phyloP scores from a whole-genome alignment of 805 yeast genomes.

The Nakazawaea molendinolei region DNA sequence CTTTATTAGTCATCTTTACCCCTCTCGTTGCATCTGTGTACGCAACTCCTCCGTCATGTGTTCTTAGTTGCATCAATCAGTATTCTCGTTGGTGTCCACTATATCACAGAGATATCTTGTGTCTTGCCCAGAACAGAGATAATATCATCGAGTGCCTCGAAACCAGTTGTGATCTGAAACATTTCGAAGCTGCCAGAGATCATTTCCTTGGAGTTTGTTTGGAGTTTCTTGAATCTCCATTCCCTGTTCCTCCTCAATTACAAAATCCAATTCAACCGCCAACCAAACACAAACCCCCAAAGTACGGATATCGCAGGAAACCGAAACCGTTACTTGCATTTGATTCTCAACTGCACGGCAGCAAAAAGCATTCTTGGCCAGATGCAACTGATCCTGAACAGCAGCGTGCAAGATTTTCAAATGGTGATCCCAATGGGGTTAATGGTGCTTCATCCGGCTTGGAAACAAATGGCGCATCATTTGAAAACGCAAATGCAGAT shows the following conservation, averaged over 20 bases:
- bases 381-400: no score
- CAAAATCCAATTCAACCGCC: conserved; percentile 15
- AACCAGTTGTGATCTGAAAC: background rate
- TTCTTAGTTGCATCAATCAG: conserved; percentile 33
- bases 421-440: no score
- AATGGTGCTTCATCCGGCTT: no score
- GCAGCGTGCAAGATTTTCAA: no score
- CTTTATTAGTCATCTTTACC: background rate
- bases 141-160: conserved; percentile 34
- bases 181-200: conserved; percentile 32
- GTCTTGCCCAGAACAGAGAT: conserved; percentile 33
- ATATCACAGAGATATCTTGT: conserved; percentile 28
- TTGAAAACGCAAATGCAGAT: no score
- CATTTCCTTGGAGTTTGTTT: conserved; percentile 42
- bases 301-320: conserved; percentile 5
- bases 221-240: conserved; percentile 26
- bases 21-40: background rate
- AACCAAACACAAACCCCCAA: conserved; percentile 12
- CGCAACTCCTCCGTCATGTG: conserved; percentile 48
- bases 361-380: background rate
- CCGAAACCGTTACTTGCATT: background rate
- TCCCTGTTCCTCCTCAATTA: conserved; percentile 9
- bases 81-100: conserved; percentile 28
- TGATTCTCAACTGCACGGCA: background rate
- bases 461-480: no score